Conservation (phyloP, 257 asterid genomes). For the Petunia axillaris region DNA sequence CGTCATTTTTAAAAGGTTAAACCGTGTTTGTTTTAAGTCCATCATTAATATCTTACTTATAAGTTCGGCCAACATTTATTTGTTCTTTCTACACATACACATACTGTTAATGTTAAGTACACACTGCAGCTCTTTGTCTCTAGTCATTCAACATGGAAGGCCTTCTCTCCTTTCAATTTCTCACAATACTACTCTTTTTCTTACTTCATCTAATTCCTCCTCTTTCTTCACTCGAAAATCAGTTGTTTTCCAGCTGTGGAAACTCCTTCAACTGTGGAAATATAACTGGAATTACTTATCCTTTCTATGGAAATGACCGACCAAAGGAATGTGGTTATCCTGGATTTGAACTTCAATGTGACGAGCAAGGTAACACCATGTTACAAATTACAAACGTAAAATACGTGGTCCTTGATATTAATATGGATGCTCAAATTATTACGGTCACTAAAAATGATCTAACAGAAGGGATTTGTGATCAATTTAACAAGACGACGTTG, state of each 20-base stretch:
- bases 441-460: slow-evolving; percentile 49
- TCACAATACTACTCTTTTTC: background rate
- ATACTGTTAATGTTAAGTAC: background rate
- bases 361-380: slow-evolving; percentile 21
- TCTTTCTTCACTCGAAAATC: slow-evolving; percentile 4
- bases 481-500: slow-evolving; percentile 48
- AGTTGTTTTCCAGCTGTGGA: slow-evolving; percentile 39
- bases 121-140: background rate
- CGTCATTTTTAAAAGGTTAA: no score
- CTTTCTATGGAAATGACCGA: slow-evolving; percentile 59
- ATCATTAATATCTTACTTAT: background rate
- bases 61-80: background rate
- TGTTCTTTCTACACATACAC: background rate
- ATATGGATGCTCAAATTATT: slow-evolving; percentile 38
- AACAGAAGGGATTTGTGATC: slow-evolving; percentile 41
- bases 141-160: background rate
- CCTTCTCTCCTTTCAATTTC: background rate
- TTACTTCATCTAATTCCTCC: slow-evolving; percentile 20
- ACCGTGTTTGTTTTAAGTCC: background rate
- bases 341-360: slow-evolving; percentile 51
- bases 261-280: slow-evolving; percentile 50
- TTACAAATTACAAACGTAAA: slow-evolving; percentile 36
- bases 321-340: slow-evolving; percentile 63
- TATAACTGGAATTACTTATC: slow-evolving; percentile 46
- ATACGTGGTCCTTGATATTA: slow-evolving; percentile 47